Evolutionary conservation across 768 basidiomycete genomes (phyloP).

Genomic region (Collybia sp.): DNA sequence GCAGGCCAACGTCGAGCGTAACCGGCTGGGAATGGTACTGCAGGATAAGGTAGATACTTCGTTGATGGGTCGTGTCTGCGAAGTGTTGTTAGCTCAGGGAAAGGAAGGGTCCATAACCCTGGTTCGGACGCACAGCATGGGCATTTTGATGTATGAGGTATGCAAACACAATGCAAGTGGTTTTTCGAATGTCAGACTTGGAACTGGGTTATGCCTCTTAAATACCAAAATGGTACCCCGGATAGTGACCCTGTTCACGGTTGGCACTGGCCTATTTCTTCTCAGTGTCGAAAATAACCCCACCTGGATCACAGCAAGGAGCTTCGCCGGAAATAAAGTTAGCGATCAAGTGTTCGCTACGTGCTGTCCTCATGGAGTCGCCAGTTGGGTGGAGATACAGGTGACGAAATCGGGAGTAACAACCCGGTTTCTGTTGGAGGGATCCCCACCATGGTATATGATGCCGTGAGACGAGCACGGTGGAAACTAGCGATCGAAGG

Average conservation of each 20-base stretch:
- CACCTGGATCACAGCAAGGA: too few relatives aligned
- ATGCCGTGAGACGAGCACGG: conserved; percentile 5
- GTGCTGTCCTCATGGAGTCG: neutral
- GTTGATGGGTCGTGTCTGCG: conserved; percentile 58
- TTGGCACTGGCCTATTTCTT: too few relatives aligned
- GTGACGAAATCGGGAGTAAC: conserved; percentile 1
- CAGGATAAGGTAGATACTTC: conserved; percentile 69
- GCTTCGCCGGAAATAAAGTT: too few relatives aligned
- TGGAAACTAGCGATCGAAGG: conserved; percentile 2
- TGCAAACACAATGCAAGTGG: neutral
- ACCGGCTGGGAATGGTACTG: conserved; percentile 42
- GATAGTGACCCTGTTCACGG: neutral
- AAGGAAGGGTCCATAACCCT: neutral
- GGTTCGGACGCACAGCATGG: conserved; percentile 38
- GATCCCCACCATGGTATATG: neutral
- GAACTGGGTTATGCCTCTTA: neutral
- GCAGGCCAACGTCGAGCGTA: conserved; percentile 70
- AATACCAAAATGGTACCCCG: conserved; percentile 2
- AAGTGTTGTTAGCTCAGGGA: conserved; percentile 3
- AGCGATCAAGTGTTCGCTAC: neutral
- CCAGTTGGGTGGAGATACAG: neutral
- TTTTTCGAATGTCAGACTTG: neutral
- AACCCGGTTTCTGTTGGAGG: conserved; percentile 1
- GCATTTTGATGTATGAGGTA: conserved; percentile 22
- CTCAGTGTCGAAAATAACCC: too few relatives aligned